Conservation (phyloP, 345 rosid species). For the Mallotus nudiflorus region DNA sequence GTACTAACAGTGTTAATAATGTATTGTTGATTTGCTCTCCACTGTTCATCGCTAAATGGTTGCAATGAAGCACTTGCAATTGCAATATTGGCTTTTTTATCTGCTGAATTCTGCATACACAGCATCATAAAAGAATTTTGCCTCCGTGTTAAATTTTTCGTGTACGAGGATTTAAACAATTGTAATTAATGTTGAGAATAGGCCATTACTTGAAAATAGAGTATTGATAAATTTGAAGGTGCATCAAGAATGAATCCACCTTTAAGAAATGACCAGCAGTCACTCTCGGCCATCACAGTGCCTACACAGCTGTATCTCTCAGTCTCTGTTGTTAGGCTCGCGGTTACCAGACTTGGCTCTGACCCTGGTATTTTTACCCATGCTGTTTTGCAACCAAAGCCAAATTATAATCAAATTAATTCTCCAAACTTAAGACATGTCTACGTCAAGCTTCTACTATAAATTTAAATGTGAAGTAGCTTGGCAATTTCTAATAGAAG, state of each 20-base stretch:
- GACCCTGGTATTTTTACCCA: constrained; percentile 70
- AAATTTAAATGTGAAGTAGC: too few relatives aligned
- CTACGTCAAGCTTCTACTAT: too few relatives aligned
- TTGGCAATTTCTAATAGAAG: too few relatives aligned
- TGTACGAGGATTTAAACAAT: too few relatives aligned
- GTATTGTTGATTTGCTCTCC: constrained; percentile 65
- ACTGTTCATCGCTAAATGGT: constrained; percentile 67
- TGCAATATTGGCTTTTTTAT: constrained; percentile 33
- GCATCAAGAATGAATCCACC: constrained; percentile 73
- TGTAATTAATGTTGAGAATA: too few relatives aligned
- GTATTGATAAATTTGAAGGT: constrained; percentile 43
- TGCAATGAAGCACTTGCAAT: constrained; percentile 59
- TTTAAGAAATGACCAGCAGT: constrained; percentile 96
- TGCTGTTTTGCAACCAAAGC: constrained; percentile 30
- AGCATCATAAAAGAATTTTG: neutral
- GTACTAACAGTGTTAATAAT: constrained; percentile 50
- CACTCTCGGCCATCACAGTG: constrained; percentile 55
- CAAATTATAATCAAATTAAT: neutral
- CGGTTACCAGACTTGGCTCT: constrained; percentile 49
- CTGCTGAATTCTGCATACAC: constrained; percentile 41
- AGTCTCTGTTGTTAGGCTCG: constrained; percentile 59
- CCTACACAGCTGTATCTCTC: constrained; percentile 52
- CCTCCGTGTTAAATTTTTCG: too few relatives aligned
- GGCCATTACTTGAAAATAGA: constrained; percentile 53
- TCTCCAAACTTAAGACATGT: too few relatives aligned